Evolutionary conservation across 2,329 filamentous ascomycete species (phyloP).

Genomic region (Pestalotiopsis fici): DNA sequence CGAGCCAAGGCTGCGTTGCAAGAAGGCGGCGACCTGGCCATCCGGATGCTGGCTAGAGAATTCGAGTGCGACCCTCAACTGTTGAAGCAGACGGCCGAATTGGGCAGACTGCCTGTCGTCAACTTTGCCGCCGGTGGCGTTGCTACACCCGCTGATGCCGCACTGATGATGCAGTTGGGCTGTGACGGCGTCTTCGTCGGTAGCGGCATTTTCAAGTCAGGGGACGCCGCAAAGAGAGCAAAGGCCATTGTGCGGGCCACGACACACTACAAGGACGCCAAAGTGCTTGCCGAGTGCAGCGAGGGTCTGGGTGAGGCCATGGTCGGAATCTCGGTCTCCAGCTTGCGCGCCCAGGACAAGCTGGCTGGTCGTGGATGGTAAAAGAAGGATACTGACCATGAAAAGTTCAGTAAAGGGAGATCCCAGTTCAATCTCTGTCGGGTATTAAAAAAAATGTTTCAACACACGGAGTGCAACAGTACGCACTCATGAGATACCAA

Average conservation of each 20-base stretch:
- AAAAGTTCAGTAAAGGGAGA: slow-evolving; percentile 8
- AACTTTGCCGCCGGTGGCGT: slow-evolving; percentile 99
- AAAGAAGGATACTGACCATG: slow-evolving; percentile 4
- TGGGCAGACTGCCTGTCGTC: slow-evolving; percentile 88
- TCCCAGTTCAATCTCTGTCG: neutral
- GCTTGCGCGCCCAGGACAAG: slow-evolving; percentile 78
- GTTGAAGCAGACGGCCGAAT: slow-evolving; percentile 82
- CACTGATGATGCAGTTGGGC: slow-evolving; percentile 96
- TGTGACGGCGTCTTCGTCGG: slow-evolving; percentile 98
- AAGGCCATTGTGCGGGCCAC: slow-evolving; percentile 94
- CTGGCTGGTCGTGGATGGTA: slow-evolving; percentile 86
- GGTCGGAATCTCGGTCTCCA: slow-evolving; percentile 88
- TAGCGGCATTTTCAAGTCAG: slow-evolving; percentile 95
- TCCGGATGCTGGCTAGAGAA: slow-evolving; percentile 77
- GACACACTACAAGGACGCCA: slow-evolving; percentile 84
- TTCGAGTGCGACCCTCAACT: slow-evolving; percentile 77
- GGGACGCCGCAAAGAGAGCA: slow-evolving; percentile 85
- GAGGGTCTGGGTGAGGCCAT: slow-evolving; percentile 94
- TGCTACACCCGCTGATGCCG: slow-evolving; percentile 97
- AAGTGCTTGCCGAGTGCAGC: slow-evolving; percentile 84
- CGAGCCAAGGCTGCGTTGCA: slow-evolving; percentile 74
- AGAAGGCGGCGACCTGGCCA: slow-evolving; percentile 49
- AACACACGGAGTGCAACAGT: neutral
- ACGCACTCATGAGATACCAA: neutral
- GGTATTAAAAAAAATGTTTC: neutral